Percentiles rank a stretch among this genome's conserved stretches.
Evolutionary conservation across 2,329 filamentous ascomycete species (phyloP).

Genomic region (Fusarium drepaniforme): DNA sequence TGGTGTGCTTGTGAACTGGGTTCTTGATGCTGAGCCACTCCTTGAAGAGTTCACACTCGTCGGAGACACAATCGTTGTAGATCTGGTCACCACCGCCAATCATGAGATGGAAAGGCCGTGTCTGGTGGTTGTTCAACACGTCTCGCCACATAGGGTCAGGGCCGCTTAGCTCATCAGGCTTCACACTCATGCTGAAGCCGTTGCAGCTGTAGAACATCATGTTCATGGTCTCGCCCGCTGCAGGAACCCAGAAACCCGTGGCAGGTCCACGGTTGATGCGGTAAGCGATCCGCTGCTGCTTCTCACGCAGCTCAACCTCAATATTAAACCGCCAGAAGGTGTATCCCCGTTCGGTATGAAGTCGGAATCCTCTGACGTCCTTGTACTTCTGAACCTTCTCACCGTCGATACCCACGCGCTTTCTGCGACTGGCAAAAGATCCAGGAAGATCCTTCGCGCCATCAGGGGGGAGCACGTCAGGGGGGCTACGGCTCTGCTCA

Average conservation of each 20-base stretch:
- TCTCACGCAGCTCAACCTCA: constrained; percentile 84
- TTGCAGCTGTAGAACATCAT: constrained; percentile 99
- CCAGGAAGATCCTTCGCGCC: constrained; percentile 63
- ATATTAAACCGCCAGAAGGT: constrained; percentile 99
- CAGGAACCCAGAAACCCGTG: constrained; percentile 94
- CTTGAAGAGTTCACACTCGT: constrained; percentile 80
- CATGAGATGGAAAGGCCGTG: constrained; percentile 96
- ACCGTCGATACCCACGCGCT: constrained; percentile 73
- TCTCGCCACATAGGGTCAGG: constrained; percentile 98
- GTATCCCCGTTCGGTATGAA: constrained; percentile 86
- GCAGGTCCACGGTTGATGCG: constrained; percentile 93
- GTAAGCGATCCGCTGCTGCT: constrained; percentile 90
- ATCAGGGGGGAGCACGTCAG: constrained; percentile 57
- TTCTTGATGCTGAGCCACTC: constrained; percentile 89
- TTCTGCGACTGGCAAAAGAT: constrained; percentile 66
- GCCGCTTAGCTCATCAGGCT: constrained; percentile 85
- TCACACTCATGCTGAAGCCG: constrained; percentile 86
- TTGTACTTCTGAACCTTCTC: constrained; percentile 85
- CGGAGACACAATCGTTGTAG: constrained; percentile 89
- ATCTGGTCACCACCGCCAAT: constrained; percentile 97
- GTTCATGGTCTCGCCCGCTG: constrained; percentile 89
- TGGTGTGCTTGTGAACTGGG: constrained; percentile 81
- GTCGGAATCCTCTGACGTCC: constrained; percentile 83
- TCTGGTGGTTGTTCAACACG: constrained; percentile 92
- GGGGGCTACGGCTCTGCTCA: constrained; percentile 71